Evolutionary conservation across 768 basidiomycete species (phyloP), one percentile per base, ranked within the genome.

Genomic region (Mycena capillaripes): DNA sequence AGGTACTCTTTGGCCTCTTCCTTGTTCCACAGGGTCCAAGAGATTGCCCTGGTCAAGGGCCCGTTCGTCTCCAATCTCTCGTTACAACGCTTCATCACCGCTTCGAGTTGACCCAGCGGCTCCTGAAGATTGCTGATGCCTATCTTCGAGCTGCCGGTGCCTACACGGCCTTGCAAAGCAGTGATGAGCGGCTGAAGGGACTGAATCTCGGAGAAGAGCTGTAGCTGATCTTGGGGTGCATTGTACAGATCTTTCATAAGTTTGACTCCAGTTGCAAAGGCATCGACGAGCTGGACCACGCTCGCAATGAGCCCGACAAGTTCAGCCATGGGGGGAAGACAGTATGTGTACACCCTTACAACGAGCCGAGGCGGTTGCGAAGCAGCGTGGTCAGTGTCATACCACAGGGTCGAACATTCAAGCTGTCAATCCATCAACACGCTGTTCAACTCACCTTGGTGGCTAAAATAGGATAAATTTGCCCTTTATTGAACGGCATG

Each of bases 21-120:
- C 25, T 44, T 60, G 12, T 60, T 60, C 40, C 59, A 44, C 7
- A 60, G 40, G 29, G 59, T 7, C 59, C 59, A 60, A 11, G 59
- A 46, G 38, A 58, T 40, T 21, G 57, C 34, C 57, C 21, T 38
- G 14, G 21, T 40, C 8, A 58, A 40, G 3, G 17, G 9, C n/a
- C 57, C 57, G 17, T 30, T 29, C 1, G n/a, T 36, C 40, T 58
- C n/a, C 12, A 58, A 12, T 27, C 40, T 58, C n/a, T 7, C 9
- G n/a, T 30, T 58, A n/a, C 57, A 58, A 1, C 25, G 57, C 7
- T 40, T 58, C 57, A 58, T n/a, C 2, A 19, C 27, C 3, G 38
- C 36, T 25, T 58, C 57, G 25, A 58, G 40, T 17, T 42, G 40
- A 42, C 9, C 8, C 40, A 42, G 17, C 16, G 40, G 40, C 4